Percentiles rank a stretch among this genome's conserved stretches.
These are phyloP conservation scores for Eucalyptus sideroxylon DNA, from an alignment of 345 rosid genomes.

Conservation along the genomic window DNA sequence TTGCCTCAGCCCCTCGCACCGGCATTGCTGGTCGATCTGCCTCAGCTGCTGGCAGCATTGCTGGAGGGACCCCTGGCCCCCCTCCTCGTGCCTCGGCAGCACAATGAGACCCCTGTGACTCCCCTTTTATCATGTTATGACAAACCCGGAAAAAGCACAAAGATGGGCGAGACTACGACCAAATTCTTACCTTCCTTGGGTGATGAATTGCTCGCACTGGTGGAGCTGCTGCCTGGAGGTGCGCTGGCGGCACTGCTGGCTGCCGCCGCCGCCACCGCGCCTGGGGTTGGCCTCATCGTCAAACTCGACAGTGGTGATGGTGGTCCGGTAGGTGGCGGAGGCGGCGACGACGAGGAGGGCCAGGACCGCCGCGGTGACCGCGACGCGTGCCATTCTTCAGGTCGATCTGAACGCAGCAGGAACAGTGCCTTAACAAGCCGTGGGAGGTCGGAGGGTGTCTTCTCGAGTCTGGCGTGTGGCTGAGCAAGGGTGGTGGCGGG, in stretches of 20 bases:
- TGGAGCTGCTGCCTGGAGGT: slow-evolving; percentile 6
- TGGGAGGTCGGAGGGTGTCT: background rate
- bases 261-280: background rate
- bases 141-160: background rate
- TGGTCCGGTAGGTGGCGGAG: slow-evolving; percentile 11
- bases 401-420: background rate
- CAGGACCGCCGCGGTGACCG: background rate
- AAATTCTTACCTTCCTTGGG: background rate
- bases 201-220: slow-evolving; percentile 18
- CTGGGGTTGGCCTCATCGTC: background rate
- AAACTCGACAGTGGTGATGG: slow-evolving; percentile 4
- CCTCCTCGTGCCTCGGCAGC: background rate
- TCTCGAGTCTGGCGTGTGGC: background rate
- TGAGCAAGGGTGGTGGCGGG: background rate
- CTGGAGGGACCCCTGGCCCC: background rate
- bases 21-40: slow-evolving; percentile 3
- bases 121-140: background rate
- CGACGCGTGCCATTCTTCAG: background rate
- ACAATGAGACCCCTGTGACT: background rate
- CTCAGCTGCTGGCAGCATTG: slow-evolving; percentile 17
- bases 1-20: slow-evolving; percentile 8
- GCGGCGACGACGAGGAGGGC: slow-evolving; percentile 1
- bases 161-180: background rate
- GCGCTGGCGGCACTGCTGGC: background rate
- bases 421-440: background rate